Evolutionary conservation across 164 flowering plant species (phyloP).

Genomic region (Nymphaea colorata): DNA sequence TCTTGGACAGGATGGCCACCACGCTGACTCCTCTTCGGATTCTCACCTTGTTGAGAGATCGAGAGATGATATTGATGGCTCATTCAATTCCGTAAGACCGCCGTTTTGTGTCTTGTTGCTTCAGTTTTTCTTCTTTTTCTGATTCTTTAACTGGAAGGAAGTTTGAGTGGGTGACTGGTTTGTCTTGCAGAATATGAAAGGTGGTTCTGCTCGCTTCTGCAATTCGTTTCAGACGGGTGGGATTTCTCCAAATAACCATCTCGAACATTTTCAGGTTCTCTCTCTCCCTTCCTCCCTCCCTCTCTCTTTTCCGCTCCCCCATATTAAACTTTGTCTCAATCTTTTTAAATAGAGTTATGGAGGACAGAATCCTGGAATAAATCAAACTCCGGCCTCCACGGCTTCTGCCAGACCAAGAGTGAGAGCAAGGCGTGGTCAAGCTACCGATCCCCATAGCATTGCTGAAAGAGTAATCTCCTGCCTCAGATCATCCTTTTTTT

Average conservation of each 20-base stretch:
- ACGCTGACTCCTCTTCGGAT: slow-evolving; percentile 9
- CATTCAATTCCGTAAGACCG: slow-evolving; percentile 31
- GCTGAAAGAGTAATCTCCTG: slow-evolving; percentile 73
- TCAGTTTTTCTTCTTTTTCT: background rate
- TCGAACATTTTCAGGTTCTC: slow-evolving; percentile 9
- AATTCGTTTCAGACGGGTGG: background rate
- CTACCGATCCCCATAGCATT: slow-evolving; percentile 97
- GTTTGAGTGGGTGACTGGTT: slow-evolving; percentile 14
- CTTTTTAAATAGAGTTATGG: slow-evolving; percentile 32
- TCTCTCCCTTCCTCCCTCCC: slow-evolving; percentile 24
- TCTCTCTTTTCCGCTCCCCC: background rate
- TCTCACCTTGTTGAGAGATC: slow-evolving; percentile 11
- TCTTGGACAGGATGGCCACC: slow-evolving; percentile 14
- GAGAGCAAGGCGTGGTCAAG: slow-evolving; percentile 94
- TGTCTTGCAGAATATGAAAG: background rate
- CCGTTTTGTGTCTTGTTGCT: background rate
- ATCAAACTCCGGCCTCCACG: slow-evolving; percentile 24
- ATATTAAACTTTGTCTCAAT: background rate
- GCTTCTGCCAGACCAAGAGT: slow-evolving; percentile 59
- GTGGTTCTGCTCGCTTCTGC: background rate
- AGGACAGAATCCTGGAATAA: slow-evolving; percentile 26
- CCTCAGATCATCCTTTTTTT: background rate
- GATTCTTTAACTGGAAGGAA: background rate
- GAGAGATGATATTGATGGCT: slow-evolving; percentile 18
- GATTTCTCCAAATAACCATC: background rate